Evolutionary conservation across 345 rosid species (phyloP), one percentile per base, ranked within the genome.

Genomic region (Eucalyptus cloeziana): DNA sequence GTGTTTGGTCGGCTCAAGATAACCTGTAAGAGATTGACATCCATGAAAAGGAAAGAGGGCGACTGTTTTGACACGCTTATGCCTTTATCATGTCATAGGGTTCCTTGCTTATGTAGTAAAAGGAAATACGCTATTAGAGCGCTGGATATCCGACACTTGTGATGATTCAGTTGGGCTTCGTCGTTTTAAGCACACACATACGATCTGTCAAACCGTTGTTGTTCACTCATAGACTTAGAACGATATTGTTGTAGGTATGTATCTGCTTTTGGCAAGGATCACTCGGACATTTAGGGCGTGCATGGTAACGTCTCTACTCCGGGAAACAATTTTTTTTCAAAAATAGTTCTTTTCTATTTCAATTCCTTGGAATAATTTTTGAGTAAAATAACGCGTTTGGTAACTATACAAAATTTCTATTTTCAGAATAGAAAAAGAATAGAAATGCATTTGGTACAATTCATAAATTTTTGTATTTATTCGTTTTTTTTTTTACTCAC

Each of bases 381-480:
- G 10, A 52, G 24, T 52, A 7, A 52, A 52, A 52, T 52, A 52
- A 19, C 0, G 2, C 4, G 4, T 52, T 52, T 52, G 8, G 0
- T 19, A 19, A 52, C 1, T 7, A 52, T 52, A 52, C 24, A 19
- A 52, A 52, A 52, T 19, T 52, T 52, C 2, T 52, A 52, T 52
- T 52, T 52, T 52, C 56, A 0, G 1, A 52, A 52, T 52, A 52
- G 1, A 19, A 52, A 52, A 51, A 19, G 0, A 19, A 52, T 52
- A 52, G 0, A 17, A 19, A 52, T 3, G 2, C 21, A 4, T 52
- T 52, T 52, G 2, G 2, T 52, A 52, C 0, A 4, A 52, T 52
- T 19, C 0, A 52, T 19, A 52, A 7, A 3, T 52, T 52, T 52
- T 52, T 52, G 0, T 52, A 19, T 52, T 52, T 52, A 52, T 52